phyloP scores from a whole-genome alignment of 1,284 basidiomycete genomes.

The Trichosporon asahii region DNA sequence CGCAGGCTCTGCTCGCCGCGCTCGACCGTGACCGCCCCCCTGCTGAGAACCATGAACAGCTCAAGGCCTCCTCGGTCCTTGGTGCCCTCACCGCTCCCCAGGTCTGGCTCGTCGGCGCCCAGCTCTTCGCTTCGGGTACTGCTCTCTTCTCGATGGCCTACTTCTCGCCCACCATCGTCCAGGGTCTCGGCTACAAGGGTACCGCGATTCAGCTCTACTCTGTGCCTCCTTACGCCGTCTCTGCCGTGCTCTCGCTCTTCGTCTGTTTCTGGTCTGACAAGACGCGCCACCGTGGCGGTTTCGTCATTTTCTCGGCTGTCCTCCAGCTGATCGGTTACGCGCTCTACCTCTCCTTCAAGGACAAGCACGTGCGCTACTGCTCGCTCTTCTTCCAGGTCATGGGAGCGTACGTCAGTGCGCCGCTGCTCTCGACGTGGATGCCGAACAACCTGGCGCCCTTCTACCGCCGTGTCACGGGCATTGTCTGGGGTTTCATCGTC shows the following conservation, averaged over 20 bases:
- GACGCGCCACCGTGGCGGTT: conserved; percentile 55
- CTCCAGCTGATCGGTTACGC: conserved; percentile 42
- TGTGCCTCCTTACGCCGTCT: conserved; percentile 58
- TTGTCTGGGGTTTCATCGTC: conserved; percentile 59
- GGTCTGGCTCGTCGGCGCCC: conserved; percentile 30
- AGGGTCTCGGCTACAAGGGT: conserved; percentile 55
- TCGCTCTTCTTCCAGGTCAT: conserved; percentile 47
- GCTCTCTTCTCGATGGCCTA: conserved; percentile 60
- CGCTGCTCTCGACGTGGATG: conserved; percentile 41
- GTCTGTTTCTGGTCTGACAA: conserved; percentile 59
- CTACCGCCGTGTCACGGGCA: conserved; percentile 57
- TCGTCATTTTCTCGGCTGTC: conserved; percentile 35
- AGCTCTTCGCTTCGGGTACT: conserved; percentile 37
- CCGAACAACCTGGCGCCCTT: conserved; percentile 62
- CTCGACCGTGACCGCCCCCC: conserved; percentile 26
- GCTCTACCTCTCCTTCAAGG: conserved; percentile 33
- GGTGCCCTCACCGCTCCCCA: conserved; percentile 32
- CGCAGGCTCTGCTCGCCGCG: conserved; percentile 46
- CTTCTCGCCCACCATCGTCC: conserved; percentile 52
- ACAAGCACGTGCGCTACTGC: conserved; percentile 38
- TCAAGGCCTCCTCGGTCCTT: conserved; percentile 55
- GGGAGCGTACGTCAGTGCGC: conserved; percentile 41
- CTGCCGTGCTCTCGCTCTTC: conserved; percentile 56
- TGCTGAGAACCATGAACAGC: conserved; percentile 49
- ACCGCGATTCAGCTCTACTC: conserved; percentile 52